Base-by-base conservation (phyloP, 2,329 filamentous ascomycete genomes). In the Talaromyces sp. region DNA sequence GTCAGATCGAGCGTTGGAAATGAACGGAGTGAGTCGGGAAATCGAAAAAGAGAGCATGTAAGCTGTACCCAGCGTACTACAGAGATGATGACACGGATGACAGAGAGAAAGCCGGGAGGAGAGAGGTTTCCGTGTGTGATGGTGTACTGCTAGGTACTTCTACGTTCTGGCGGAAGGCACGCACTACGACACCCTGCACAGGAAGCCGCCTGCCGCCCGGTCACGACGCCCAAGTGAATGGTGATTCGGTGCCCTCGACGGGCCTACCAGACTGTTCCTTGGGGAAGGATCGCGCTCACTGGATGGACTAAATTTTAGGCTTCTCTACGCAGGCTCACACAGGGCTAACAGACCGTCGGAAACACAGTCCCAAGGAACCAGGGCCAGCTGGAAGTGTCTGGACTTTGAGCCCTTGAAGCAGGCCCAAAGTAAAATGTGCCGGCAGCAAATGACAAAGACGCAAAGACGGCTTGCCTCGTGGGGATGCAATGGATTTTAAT, bases 311-410 rank as follows among this genome's bases (percentile, higher is more conserved):
- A 56, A 37, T 37, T 37, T 56, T 37, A 56, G 52, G 52, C 52
- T 35, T 56, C 19, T 11, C 22, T 47, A 37, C 35, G 19, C 19
- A 47, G 8, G 10, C 9, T 27, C 13, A 31, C 25, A 50, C 11
- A 13, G 45, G 45, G 8, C n/a, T 47, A 6, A 27, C 27, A 27
- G 27, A 27, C 27, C 27, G 27, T 31, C 45, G 17, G 45, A 47
- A 13, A 31, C 25, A 37, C 47, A 22, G 52, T 56, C 52, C 52
- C 52, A 56, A 39, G 52, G 52, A 56, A 56, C 52, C 52, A 56
- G 52, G 33, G 8, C 33, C n/a, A 37, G 31, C 49, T 52, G 49
- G 49, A 52, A 19, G 19, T 56, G 52, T 56, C 52, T 56, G 52
- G 52, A 54, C 50, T 54, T 19, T 37, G 31, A 19, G 17, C 31